phyloP scores from a whole-genome alignment of 768 basidiomycete species.

The Leccinellum luteum region DNA sequence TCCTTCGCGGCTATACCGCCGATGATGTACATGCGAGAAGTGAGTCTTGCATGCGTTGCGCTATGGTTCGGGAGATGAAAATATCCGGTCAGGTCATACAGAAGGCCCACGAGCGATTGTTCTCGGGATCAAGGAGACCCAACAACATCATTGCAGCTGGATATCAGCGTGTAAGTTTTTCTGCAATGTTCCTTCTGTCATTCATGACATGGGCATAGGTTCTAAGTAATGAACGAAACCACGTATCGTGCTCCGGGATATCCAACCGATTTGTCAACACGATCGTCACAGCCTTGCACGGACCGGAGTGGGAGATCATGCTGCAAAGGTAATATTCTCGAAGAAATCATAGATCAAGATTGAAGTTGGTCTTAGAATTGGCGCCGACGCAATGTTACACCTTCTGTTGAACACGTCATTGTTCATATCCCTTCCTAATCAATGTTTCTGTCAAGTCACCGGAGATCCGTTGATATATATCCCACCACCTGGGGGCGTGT shows the following conservation, averaged over 20 bases:
- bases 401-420: constrained; percentile 72
- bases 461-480: constrained; percentile 63
- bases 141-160: constrained; percentile 66
- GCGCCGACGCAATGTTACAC: constrained; percentile 73
- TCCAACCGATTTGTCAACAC: constrained; percentile 71
- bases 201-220: constrained; percentile 6
- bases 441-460: constrained; percentile 79
- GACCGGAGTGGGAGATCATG: constrained; percentile 63
- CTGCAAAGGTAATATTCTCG: constrained; percentile 49
- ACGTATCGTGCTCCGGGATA: constrained; percentile 42
- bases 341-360: background rate
- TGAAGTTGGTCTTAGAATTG: constrained; percentile 50
- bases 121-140: constrained; percentile 37
- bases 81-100: constrained; percentile 51
- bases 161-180: constrained; percentile 51
- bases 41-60: constrained; percentile 25
- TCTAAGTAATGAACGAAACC: constrained; percentile 37
- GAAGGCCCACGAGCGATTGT: constrained; percentile 54
- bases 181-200: background rate
- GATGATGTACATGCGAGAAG: constrained; percentile 54
- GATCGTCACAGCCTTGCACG: constrained; percentile 62
- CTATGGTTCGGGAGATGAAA: background rate
- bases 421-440: constrained; percentile 78
- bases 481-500: constrained; percentile 15
- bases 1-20: constrained; percentile 35